phyloP scores from a whole-genome alignment of 2,329 filamentous ascomycete species.

The Lecanosticta acicola region DNA sequence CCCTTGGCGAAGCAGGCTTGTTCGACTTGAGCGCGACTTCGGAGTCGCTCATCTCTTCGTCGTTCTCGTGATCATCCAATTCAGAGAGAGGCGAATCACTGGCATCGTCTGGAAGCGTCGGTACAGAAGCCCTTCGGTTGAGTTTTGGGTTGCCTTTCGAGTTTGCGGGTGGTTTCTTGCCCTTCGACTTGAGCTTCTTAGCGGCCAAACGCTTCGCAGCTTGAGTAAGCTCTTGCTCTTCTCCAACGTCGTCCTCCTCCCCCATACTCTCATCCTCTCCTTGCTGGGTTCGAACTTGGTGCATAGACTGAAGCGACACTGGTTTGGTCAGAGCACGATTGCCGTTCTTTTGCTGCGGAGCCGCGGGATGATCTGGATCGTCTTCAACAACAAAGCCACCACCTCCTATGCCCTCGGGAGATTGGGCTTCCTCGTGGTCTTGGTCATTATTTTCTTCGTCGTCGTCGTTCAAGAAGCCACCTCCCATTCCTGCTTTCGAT shows the following conservation, averaged over 20 bases:
- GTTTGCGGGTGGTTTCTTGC: conserved; percentile 4
- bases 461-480: conserved; percentile 27
- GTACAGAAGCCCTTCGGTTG: conserved; percentile 6
- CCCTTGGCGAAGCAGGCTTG: conserved; percentile 20
- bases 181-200: background rate
- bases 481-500: conserved; percentile 15
- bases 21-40: background rate
- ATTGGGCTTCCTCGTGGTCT: too few relatives aligned
- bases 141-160: conserved; percentile 2
- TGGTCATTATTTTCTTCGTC: conserved; percentile 21
- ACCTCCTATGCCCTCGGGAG: conserved; percentile 31
- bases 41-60: background rate
- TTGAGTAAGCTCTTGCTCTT: conserved; percentile 1
- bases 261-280: conserved; percentile 24
- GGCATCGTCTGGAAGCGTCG: background rate
- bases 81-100: conserved; percentile 6
- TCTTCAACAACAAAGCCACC: conserved; percentile 38
- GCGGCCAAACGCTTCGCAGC: conserved; percentile 20
- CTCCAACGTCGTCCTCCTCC: conserved; percentile 8
- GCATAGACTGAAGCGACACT: conserved; percentile 24
- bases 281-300: conserved; percentile 16
- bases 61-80: conserved; percentile 2
- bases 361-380: conserved; percentile 21
- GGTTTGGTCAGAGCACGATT: conserved; percentile 20
- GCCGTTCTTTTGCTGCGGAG: conserved; percentile 2